These are phyloP conservation scores for Bruguiera sexangula DNA, from an alignment of 345 rosid species.

Conservation along the genomic window DNA sequence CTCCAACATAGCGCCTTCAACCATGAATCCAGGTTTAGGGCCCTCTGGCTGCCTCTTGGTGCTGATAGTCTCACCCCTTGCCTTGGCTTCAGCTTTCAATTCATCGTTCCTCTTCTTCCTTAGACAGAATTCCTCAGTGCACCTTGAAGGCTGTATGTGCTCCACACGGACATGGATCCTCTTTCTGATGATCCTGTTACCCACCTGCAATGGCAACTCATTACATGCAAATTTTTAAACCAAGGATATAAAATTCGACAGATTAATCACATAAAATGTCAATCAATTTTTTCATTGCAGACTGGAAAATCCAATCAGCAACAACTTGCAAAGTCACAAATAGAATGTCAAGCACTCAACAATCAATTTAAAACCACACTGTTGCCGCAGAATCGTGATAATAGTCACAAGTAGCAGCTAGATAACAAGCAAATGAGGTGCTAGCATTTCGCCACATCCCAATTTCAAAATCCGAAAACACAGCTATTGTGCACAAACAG, in stretches of 20 bases:
- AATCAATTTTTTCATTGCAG: background rate
- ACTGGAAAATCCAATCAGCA: no score
- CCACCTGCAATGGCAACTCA: conserved; percentile 29
- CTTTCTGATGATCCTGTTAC: conserved; percentile 55
- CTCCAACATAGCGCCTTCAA: conserved; percentile 64
- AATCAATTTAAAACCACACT: no score
- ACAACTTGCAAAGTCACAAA: no score
- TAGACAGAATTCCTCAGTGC: conserved; percentile 45
- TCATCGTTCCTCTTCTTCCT: conserved; percentile 52
- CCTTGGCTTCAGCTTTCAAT: conserved; percentile 61
- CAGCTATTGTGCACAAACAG: no score
- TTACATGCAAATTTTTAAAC: background rate
- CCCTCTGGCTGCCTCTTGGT: conserved; percentile 67
- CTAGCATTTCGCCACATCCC: no score
- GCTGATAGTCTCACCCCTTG: conserved; percentile 49
- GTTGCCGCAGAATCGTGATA: no score
- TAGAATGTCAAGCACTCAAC: no score
- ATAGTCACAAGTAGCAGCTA: no score
- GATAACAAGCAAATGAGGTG: no score
- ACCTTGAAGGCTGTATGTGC: conserved; percentile 62
- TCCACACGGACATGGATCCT: conserved; percentile 61
- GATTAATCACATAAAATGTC: background rate
- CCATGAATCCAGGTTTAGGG: conserved; percentile 62
- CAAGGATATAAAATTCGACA: background rate
- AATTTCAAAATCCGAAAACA: no score